These are phyloP conservation scores for Tulasnella calospora DNA, from an alignment of 768 basidiomycete genomes.

Conservation along the genomic window DNA sequence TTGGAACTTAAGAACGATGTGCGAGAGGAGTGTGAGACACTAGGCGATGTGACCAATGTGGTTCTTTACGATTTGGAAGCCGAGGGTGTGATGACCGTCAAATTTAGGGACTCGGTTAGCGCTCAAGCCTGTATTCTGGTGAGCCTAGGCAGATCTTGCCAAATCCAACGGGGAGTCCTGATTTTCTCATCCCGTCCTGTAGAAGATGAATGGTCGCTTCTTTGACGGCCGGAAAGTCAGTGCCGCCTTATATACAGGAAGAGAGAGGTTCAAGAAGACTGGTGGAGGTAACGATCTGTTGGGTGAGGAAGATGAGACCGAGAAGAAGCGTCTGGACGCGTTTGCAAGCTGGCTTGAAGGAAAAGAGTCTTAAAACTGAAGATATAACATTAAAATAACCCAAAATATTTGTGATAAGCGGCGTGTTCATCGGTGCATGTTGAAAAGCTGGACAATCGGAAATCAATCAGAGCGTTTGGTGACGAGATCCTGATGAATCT, in stretches of 20 bases:
- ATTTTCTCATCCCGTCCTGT: constrained; percentile 16
- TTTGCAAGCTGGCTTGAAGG: constrained; percentile 88
- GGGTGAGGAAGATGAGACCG: constrained; percentile 57
- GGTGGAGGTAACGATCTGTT: constrained; percentile 61
- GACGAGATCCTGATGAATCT: background rate
- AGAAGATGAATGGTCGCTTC: constrained; percentile 95
- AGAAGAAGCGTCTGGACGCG: constrained; percentile 79
- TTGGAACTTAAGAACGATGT: constrained; percentile 96
- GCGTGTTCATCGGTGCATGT: background rate
- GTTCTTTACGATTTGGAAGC: constrained; percentile 89
- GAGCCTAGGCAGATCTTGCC: constrained; percentile 35
- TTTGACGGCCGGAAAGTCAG: constrained; percentile 80
- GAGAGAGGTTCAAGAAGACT: constrained; percentile 72
- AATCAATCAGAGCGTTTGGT: background rate
- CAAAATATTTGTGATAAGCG: background rate
- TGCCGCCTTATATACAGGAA: constrained; percentile 76
- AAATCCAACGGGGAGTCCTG: background rate
- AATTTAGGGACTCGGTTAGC: constrained; percentile 86
- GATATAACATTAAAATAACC: background rate
- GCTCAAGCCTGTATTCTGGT: constrained; percentile 90
- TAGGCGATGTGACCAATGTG: constrained; percentile 95
- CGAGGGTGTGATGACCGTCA: constrained; percentile 93
- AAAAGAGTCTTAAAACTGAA: constrained; percentile 44
- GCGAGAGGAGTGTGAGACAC: constrained; percentile 79
- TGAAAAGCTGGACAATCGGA: background rate